These are phyloP conservation scores for Pleurotus eryngii DNA, from an alignment of 768 basidiomycete genomes.

Conservation along the genomic window DNA sequence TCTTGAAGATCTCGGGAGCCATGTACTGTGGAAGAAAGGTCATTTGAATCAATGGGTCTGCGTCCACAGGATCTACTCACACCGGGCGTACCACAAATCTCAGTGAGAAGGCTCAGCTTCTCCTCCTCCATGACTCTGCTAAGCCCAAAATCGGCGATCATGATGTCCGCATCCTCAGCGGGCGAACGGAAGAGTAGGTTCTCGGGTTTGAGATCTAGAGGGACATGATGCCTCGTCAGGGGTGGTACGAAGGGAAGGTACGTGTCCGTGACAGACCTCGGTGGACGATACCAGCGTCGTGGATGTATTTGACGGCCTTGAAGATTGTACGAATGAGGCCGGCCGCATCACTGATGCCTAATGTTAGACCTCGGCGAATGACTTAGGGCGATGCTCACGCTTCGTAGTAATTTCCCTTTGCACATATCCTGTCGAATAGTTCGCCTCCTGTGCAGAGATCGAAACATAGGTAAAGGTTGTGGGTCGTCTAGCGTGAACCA, in stretches of 20 bases:
- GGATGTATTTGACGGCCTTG: slow-evolving; percentile 86
- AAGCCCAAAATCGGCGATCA: slow-evolving; percentile 97
- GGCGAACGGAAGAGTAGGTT: slow-evolving; percentile 92
- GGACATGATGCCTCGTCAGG: neutral
- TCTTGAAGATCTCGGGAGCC: slow-evolving; percentile 96
- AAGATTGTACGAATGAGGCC: slow-evolving; percentile 84
- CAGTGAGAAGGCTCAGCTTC: slow-evolving; percentile 83
- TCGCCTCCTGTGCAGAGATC: slow-evolving; percentile 98
- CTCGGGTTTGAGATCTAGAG: slow-evolving; percentile 90
- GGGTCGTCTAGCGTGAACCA: slow-evolving; percentile 56
- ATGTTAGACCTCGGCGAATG: slow-evolving; percentile 3
- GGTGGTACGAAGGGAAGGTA: neutral
- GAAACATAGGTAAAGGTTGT: slow-evolving; percentile 92
- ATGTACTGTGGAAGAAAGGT: slow-evolving; percentile 55
- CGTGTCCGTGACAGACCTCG: slow-evolving; percentile 47
- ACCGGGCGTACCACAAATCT: slow-evolving; percentile 94
- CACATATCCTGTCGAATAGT: slow-evolving; percentile 98
- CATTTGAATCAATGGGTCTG: neutral
- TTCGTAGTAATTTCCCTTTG: slow-evolving; percentile 95
- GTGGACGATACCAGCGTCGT: slow-evolving; percentile 90
- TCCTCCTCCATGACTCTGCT: slow-evolving; percentile 89
- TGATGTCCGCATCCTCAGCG: slow-evolving; percentile 89
- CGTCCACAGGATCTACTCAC: slow-evolving; percentile 33
- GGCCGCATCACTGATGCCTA: slow-evolving; percentile 72
- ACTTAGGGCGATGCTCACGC: slow-evolving; percentile 45